Evolutionary conservation across 352 stramenopile species (phyloP).

Genomic region (Pythium dissotocum): DNA sequence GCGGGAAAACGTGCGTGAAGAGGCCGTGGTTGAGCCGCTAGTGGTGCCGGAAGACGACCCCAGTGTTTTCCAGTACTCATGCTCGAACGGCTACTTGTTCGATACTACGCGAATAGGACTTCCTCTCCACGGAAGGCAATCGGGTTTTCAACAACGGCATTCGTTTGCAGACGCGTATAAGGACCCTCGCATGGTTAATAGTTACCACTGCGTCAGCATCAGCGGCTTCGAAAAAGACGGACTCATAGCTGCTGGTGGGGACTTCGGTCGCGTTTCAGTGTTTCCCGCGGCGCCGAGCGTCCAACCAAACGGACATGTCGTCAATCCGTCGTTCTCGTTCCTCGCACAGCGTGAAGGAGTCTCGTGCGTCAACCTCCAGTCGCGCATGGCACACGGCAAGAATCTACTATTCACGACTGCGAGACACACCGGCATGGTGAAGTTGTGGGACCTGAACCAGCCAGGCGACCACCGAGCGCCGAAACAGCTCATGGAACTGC

Average conservation of each 20-base stretch:
- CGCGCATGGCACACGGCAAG: slow-evolving; percentile 3
- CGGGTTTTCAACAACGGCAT: slow-evolving; percentile 11
- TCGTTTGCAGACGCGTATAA: slow-evolving; percentile 3
- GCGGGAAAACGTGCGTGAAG: neutral
- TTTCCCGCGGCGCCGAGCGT: slow-evolving; percentile 15
- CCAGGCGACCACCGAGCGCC: slow-evolving; percentile 16
- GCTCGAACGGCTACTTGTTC: neutral
- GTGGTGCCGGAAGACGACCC: slow-evolving; percentile 8
- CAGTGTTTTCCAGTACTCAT: slow-evolving; percentile 17
- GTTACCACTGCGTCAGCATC: slow-evolving; percentile 44
- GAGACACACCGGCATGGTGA: slow-evolving; percentile 44
- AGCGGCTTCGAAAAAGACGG: slow-evolving; percentile 39
- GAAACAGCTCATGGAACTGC: slow-evolving; percentile 33
- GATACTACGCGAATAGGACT: neutral
- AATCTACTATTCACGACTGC: slow-evolving; percentile 48
- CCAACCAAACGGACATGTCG: slow-evolving; percentile 13
- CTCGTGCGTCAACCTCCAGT: slow-evolving; percentile 45
- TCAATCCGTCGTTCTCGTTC: slow-evolving; percentile 44
- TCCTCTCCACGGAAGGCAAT: neutral
- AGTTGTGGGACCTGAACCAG: slow-evolving; percentile 58
- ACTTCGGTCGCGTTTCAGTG: slow-evolving; percentile 48
- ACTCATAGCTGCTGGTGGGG: slow-evolving; percentile 40
- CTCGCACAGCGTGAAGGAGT: slow-evolving; percentile 53
- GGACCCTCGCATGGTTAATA: slow-evolving; percentile 40
- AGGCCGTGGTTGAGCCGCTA: neutral